Evolutionary conservation across 371 early-diverging fungal species (phyloP), one percentile per base, ranked within the genome.

Genomic region (Syncephalis plumigaleata): DNA sequence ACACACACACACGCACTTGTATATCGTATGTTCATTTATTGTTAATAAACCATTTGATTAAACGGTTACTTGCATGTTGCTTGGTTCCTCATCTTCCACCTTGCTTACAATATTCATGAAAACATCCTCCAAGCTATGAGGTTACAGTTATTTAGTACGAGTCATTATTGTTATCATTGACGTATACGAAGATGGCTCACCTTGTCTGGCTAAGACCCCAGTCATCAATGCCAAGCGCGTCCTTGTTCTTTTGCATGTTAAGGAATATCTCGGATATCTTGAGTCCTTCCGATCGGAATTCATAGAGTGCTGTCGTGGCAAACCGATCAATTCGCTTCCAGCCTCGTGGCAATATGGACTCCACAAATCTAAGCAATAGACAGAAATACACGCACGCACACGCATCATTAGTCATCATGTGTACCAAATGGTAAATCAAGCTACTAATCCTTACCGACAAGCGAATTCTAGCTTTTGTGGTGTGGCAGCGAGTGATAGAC

Each of bases 161-260:
- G 31, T 31, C 4, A 31, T 31, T 31, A 31, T 4, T 11, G n/a
- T n/a, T n/a, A n/a, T n/a, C n/a, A n/a, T n/a, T n/a, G n/a, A n/a
- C n/a, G n/a, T n/a, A n/a, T n/a, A n/a, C n/a, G n/a, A n/a, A n/a
- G n/a, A n/a, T n/a, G n/a, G 11, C 16, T 42, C 46, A 52, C 47
- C 31, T 53, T 27, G 77, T 73, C 48, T 78, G 75, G 23, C 67
- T 64, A 18, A 81, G 48, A 2, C 79, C 80, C 76, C 77, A 81
- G 46, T 79, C 79, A 42, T 63, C 55, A 36, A 79, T 66, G 5
- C 74, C 71, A 25, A 51, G 37, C 15, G 48, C 51, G 15, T 48
- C 52, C 36, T 63, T 64, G 27, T 50, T 51, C 0, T 22, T 25
- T 51, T 68, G 67, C 38, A 74, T 50, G 1, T 40, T 26, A 16